A percentile compares a stretch with the other conserved stretches of the same genome.
These are phyloP conservation scores for Neofusicoccum umdonicola DNA, from an alignment of 2,329 filamentous ascomycete genomes.

Conservation along the genomic window DNA sequence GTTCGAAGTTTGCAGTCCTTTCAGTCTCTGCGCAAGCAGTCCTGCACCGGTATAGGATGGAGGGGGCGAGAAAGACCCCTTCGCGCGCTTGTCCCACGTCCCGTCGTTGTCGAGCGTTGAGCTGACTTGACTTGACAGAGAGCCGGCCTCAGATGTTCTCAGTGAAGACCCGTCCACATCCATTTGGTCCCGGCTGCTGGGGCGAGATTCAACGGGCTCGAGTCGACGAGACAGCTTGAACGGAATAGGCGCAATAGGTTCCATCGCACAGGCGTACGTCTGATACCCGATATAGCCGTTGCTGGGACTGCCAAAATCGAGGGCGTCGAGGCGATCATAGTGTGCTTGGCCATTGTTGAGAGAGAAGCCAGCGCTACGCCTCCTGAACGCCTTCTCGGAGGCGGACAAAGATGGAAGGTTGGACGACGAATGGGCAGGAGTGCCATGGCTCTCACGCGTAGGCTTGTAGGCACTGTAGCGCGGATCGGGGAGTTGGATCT, in stretches of 20 bases:
- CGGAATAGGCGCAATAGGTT: conserved; percentile 25
- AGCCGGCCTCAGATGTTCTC: conserved; percentile 24
- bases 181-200: conserved; percentile 25
- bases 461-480: conserved; percentile 82
- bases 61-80: conserved; percentile 55
- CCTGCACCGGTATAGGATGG: conserved; percentile 59
- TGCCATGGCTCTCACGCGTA: conserved; percentile 38
- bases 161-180: conserved; percentile 23
- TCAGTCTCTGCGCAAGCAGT: conserved; percentile 66
- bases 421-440: conserved; percentile 24
- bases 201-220: conserved; percentile 28
- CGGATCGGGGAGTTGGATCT: conserved; percentile 85
- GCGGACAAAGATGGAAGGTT: conserved; percentile 19
- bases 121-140: conserved; percentile 16
- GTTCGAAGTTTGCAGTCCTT: conserved; percentile 46
- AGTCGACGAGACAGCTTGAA: conserved; percentile 22
- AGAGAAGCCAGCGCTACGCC: conserved; percentile 35
- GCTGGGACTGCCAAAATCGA: neutral
- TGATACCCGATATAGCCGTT: neutral
- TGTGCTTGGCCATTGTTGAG: conserved; percentile 31
- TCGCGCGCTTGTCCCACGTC: conserved; percentile 59
- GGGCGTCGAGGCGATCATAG: conserved; percentile 23
- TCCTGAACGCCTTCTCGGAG: conserved; percentile 27
- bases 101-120: conserved; percentile 22
- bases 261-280: neutral